These are phyloP conservation scores for Monotropa hypopitys DNA, from an alignment of 179 eudicot species.

Conservation along the genomic window DNA sequence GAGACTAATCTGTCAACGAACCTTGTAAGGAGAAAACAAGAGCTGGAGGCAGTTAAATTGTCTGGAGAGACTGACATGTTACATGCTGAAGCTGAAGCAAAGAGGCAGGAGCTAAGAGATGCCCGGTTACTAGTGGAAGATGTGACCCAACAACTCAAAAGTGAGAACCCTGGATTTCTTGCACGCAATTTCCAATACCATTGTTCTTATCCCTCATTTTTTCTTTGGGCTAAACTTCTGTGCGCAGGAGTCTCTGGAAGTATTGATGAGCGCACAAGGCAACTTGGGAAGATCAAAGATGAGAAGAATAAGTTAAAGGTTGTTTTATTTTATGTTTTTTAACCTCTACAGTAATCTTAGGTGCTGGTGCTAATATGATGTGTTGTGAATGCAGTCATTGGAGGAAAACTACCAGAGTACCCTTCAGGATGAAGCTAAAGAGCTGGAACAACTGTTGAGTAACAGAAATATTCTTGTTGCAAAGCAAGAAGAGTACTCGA, in stretches of 20 bases:
- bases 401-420: constrained; percentile 48
- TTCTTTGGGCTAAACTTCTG: neutral
- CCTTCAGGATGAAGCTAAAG: constrained; percentile 74
- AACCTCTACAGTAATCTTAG: constrained; percentile 3
- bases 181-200: neutral
- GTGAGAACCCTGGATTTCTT: constrained; percentile 27
- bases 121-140: constrained; percentile 48
- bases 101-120: constrained; percentile 62
- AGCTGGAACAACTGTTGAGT: constrained; percentile 68
- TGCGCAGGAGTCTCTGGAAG: constrained; percentile 46
- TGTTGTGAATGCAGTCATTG: constrained; percentile 35
- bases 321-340: neutral
- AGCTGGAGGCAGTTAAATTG: constrained; percentile 59
- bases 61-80: constrained; percentile 49
- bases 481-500: constrained; percentile 79
- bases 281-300: constrained; percentile 49
- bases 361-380: constrained; percentile 10
- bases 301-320: constrained; percentile 74
- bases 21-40: constrained; percentile 70
- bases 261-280: constrained; percentile 39
- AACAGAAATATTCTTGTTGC: constrained; percentile 67
- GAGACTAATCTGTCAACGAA: constrained; percentile 90
- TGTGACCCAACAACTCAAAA: constrained; percentile 53
- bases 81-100: constrained; percentile 50
- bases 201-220: neutral